Evolutionary conservation across 1,284 basidiomycete genomes (phyloP).

Genomic region (Cryptococcus neoformans): DNA sequence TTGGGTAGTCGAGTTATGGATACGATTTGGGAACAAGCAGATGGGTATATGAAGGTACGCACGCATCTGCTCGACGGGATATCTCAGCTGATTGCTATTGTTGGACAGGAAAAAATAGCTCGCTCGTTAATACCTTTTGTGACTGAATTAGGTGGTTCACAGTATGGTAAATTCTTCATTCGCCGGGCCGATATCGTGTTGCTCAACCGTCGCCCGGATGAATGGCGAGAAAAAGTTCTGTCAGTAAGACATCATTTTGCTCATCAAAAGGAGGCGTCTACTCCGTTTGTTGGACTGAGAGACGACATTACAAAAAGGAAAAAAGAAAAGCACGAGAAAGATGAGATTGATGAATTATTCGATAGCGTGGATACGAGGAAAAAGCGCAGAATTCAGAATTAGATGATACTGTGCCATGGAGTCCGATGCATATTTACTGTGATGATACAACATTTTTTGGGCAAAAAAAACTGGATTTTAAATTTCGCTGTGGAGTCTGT

Average conservation of each 20-base stretch:
- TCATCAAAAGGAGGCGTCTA: constrained; percentile 30
- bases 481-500: too few species aligned
- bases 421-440: too few species aligned
- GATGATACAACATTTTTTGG: too few species aligned
- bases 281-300: neutral
- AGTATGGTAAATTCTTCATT: constrained; percentile 81
- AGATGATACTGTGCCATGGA: too few species aligned
- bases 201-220: constrained; percentile 69
- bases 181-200: constrained; percentile 74
- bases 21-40: constrained; percentile 74
- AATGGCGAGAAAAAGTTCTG: constrained; percentile 67
- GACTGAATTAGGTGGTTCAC: constrained; percentile 65
- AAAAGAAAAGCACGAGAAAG: constrained; percentile 16
- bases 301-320: constrained; percentile 28
- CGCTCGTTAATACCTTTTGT: constrained; percentile 69
- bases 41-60: constrained; percentile 80
- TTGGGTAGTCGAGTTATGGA: constrained; percentile 86
- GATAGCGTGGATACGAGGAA: constrained; percentile 27
- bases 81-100: neutral
- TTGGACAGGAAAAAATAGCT: constrained; percentile 80
- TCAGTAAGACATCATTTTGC: constrained; percentile 48
- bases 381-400: constrained; percentile 9
- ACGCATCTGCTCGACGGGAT: neutral
- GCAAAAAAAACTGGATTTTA: too few species aligned
- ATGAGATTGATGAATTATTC: constrained; percentile 36